Percentiles rank a stretch among this genome's conserved stretches.
Evolutionary conservation across 1,284 basidiomycete species (phyloP).

Genomic region (Trichosporon sp.): DNA sequence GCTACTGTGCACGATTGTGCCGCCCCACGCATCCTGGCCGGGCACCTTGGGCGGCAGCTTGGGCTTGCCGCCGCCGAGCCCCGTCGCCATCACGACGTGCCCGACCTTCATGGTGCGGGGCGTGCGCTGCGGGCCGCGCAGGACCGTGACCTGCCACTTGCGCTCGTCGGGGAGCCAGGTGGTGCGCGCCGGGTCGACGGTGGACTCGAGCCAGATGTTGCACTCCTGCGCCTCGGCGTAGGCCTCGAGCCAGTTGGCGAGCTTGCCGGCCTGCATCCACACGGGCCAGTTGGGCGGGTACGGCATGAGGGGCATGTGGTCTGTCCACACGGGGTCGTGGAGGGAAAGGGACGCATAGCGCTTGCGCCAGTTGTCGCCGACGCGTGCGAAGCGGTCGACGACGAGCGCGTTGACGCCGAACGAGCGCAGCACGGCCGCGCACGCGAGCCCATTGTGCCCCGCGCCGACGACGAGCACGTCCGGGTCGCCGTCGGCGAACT

Average conservation of each 20-base stretch:
- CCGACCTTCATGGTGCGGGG: constrained; percentile 54
- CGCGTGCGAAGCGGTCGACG: constrained; percentile 56
- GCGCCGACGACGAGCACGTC: constrained; percentile 56
- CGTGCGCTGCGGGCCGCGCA: constrained; percentile 29
- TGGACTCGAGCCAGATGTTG: constrained; percentile 62
- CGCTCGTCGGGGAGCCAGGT: constrained; percentile 53
- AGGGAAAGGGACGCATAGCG: constrained; percentile 59
- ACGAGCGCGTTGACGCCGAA: constrained; percentile 57
- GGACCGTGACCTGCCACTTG: constrained; percentile 59
- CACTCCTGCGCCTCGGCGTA: constrained; percentile 64
- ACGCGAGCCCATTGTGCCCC: constrained; percentile 62
- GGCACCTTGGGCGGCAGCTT: constrained; percentile 51
- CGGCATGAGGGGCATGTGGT: constrained; percentile 35
- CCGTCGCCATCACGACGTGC: constrained; percentile 58
- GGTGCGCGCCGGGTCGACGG: constrained; percentile 50
- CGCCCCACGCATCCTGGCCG: constrained; percentile 57
- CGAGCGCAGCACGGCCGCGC: constrained; percentile 59
- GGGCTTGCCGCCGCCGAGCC: constrained; percentile 58
- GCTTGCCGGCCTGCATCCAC: constrained; percentile 50
- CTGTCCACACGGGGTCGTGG: constrained; percentile 59
- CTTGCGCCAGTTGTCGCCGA: constrained; percentile 60
- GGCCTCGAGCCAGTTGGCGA: constrained; percentile 64
- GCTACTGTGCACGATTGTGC: constrained; percentile 58
- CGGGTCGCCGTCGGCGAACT: constrained; percentile 51
- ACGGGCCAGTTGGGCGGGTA: constrained; percentile 38